Evolutionary conservation across 73 alveolate species (phyloP).

Genomic region (Paramecium sexaurelia): DNA sequence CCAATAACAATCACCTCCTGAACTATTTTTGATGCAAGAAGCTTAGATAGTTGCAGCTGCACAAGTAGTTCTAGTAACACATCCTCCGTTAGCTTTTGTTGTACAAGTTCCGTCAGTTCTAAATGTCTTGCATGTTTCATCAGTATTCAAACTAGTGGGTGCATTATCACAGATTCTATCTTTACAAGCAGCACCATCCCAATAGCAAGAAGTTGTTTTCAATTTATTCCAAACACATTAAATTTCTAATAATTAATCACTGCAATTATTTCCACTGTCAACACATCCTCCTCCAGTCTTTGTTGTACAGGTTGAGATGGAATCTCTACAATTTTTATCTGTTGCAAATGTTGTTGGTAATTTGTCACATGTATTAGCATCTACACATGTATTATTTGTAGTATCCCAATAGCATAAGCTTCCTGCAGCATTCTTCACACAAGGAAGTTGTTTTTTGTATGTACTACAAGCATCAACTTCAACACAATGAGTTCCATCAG

Average conservation of each 20-base stretch:
- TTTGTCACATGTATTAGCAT: background rate
- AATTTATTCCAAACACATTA: slow-evolving; percentile 27
- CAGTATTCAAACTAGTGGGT: background rate
- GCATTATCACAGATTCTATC: background rate
- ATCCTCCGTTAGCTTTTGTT: slow-evolving; percentile 35
- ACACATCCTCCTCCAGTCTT: slow-evolving; percentile 17
- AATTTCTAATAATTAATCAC: background rate
- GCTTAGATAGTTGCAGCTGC: background rate
- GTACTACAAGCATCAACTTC: background rate
- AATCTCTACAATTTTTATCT: background rate
- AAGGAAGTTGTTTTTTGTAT: background rate
- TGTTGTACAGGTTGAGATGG: background rate
- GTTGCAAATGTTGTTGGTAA: slow-evolving; percentile 20
- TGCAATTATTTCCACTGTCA: slow-evolving; percentile 25
- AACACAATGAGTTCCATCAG: slow-evolving; percentile 43
- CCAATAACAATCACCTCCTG: slow-evolving; percentile 43
- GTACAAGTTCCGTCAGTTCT: slow-evolving; percentile 18
- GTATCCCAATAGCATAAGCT: background rate
- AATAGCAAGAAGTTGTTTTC: background rate
- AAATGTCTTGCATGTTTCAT: background rate
- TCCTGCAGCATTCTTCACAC: background rate
- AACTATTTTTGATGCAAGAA: background rate
- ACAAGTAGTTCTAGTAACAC: slow-evolving; percentile 28
- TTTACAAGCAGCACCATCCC: background rate
- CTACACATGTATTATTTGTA: background rate